A percentile compares a stretch with the other conserved stretches of the same genome.
Evolutionary conservation across 257 asterid species (phyloP).

Genomic region (Solanum peruvianum): DNA sequence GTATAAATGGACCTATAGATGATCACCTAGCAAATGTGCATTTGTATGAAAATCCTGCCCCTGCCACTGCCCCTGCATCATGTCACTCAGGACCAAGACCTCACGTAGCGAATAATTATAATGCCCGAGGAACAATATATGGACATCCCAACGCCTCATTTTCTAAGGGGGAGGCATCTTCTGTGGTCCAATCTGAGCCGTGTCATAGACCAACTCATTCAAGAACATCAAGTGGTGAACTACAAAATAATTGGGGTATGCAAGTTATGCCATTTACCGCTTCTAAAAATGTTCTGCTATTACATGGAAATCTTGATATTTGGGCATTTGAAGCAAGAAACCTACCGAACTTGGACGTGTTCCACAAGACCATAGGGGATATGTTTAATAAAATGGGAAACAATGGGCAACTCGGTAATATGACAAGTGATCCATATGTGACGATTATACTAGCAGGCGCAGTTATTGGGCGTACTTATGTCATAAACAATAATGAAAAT

Average conservation of each 20-base stretch:
- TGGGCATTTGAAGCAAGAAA: conserved; percentile 87
- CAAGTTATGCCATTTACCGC: conserved; percentile 52
- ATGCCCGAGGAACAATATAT: conserved; percentile 21
- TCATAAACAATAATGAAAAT: conserved; percentile 67
- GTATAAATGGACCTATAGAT: conserved; percentile 31
- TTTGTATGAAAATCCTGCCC: conserved; percentile 31
- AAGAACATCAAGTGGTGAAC: conserved; percentile 6
- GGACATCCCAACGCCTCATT: conserved; percentile 39
- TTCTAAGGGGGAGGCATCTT: conserved; percentile 43
- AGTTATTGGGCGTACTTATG: conserved; percentile 75
- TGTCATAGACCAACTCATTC: conserved; percentile 10
- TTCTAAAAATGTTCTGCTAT: conserved; percentile 44
- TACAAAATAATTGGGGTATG: conserved; percentile 20
- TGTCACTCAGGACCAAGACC: conserved; percentile 57
- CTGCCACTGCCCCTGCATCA: conserved; percentile 37
- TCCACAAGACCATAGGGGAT: conserved; percentile 89
- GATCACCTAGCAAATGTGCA: conserved; percentile 40
- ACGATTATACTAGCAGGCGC: conserved; percentile 53
- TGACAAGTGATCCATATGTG: conserved; percentile 93
- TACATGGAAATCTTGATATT: conserved; percentile 84
- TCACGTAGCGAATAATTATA: conserved; percentile 7
- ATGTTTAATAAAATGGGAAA: conserved; percentile 59
- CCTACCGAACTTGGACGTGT: conserved; percentile 98
- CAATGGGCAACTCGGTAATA: conserved; percentile 66
- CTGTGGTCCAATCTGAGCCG: conserved; percentile 6